Percentiles rank a stretch among this genome's conserved stretches.
These are phyloP conservation scores for Pyrus hybrid DNA, from an alignment of 331 rosid genomes.

Conservation along the genomic window DNA sequence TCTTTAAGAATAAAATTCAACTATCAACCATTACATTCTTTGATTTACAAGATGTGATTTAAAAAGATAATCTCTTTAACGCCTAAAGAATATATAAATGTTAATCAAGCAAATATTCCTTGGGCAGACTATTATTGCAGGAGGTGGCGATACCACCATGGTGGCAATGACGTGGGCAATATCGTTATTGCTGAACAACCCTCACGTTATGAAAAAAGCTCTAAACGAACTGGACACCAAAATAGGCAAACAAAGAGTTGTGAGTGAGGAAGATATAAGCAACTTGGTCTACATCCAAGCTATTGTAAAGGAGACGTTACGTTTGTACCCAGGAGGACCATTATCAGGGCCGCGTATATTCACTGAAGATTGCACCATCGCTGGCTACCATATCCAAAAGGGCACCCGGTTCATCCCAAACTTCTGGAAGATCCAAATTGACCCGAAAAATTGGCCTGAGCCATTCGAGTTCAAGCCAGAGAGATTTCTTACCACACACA, in stretches of 20 bases:
- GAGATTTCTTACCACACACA: slow-evolving; percentile 24
- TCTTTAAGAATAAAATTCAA: no score
- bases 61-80: no score
- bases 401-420: slow-evolving; percentile 35
- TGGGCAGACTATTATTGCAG: slow-evolving; percentile 16
- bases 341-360: slow-evolving; percentile 11
- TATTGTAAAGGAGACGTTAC: slow-evolving; percentile 24
- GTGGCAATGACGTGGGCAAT: slow-evolving; percentile 37
- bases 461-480: slow-evolving; percentile 34
- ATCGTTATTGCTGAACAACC: slow-evolving; percentile 29
- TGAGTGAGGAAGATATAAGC: slow-evolving; percentile 12
- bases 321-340: slow-evolving; percentile 22
- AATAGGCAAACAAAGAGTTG: slow-evolving; percentile 21
- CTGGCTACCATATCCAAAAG: slow-evolving; percentile 15
- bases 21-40: no score
- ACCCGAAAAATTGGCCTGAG: slow-evolving; percentile 16
- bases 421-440: slow-evolving; percentile 32
- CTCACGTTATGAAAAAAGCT: neutral
- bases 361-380: slow-evolving; percentile 27
- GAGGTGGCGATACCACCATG: slow-evolving; percentile 24
- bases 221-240: slow-evolving; percentile 24
- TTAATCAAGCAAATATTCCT: neutral
- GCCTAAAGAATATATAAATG: no score
- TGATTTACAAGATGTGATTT: no score
- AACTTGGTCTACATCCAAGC: slow-evolving; percentile 23